These are phyloP conservation scores for Chondrus crispus DNA, from an alignment of 23 red algal genomes.

Conservation along the genomic window DNA sequence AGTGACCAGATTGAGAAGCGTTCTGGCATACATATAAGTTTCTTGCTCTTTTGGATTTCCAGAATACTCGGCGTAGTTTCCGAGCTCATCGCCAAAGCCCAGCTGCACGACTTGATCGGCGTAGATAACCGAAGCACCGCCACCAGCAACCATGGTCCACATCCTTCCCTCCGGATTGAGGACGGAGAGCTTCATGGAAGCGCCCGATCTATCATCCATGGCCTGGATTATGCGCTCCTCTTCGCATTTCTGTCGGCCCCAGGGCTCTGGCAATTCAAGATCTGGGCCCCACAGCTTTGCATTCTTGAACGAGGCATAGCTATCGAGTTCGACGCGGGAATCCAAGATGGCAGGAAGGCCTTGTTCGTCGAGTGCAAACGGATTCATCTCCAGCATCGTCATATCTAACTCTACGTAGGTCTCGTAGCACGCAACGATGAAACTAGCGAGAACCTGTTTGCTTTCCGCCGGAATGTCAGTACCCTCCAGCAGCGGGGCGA, in stretches of 20 bases:
- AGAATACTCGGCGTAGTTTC: constrained; percentile 98
- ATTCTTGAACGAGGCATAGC: constrained; percentile 95
- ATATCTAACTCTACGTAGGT: constrained; percentile 88
- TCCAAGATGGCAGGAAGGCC: constrained; percentile 74
- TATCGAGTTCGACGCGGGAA: constrained; percentile 88
- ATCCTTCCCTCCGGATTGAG: constrained; percentile 87
- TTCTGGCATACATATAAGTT: constrained; percentile 96
- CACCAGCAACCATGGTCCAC: constrained; percentile 99
- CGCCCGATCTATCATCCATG: constrained; percentile 95
- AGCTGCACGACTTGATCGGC: constrained; percentile 96
- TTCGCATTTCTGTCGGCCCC: constrained; percentile 78
- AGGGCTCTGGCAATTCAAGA: constrained; percentile 94
- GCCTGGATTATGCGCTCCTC: constrained; percentile 72
- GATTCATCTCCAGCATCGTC: constrained; percentile 97
- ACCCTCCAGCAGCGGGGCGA: constrained; percentile 31
- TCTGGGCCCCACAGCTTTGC: constrained; percentile 77
- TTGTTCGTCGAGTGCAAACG: constrained; percentile 52
- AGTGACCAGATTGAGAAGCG: constrained; percentile 85
- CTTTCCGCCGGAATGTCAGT: neutral
- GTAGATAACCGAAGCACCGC: constrained; percentile 98
- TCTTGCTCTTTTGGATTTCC: constrained; percentile 99
- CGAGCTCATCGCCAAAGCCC: constrained; percentile 93
- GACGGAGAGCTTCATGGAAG: constrained; percentile 90
- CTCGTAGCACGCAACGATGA: constrained; percentile 64
- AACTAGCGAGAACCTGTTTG: constrained; percentile 27